Evolutionary conservation across 352 stramenopile genomes (phyloP).

Genomic region (Thalassiosira mediterranea): DNA sequence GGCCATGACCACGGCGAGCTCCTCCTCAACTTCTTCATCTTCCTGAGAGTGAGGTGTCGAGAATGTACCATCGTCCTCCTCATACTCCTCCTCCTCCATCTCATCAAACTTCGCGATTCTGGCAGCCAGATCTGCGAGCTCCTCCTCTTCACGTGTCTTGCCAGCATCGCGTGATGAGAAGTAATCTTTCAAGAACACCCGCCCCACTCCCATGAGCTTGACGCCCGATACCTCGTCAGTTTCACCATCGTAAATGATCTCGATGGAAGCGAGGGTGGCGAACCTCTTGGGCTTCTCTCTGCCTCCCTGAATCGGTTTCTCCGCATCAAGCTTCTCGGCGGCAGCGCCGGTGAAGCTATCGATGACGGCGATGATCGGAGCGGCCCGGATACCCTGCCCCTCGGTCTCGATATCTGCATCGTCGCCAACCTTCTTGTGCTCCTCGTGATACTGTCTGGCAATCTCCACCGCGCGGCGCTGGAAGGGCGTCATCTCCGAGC

Average conservation of each 20-base stretch:
- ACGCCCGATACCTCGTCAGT: slow-evolving; percentile 15
- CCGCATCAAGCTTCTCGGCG: background rate
- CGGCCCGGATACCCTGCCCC: slow-evolving; percentile 26
- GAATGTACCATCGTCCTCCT: slow-evolving; percentile 22
- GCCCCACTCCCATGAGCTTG: slow-evolving; percentile 59
- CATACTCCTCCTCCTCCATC: slow-evolving; percentile 1
- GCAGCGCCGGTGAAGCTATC: slow-evolving; percentile 40
- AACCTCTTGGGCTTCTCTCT: slow-evolving; percentile 22
- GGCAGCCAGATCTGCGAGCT: slow-evolving; percentile 15
- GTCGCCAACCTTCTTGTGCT: slow-evolving; percentile 7
- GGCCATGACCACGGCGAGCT: slow-evolving; percentile 61
- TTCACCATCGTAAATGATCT: slow-evolving; percentile 13
- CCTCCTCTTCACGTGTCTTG: slow-evolving; percentile 21
- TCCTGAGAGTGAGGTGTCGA: background rate
- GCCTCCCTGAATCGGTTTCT: background rate
- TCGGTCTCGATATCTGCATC: background rate
- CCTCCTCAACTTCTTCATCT: slow-evolving; percentile 19
- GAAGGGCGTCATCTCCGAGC: slow-evolving; percentile 23
- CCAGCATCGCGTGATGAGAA: slow-evolving; percentile 36
- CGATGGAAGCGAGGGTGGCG: slow-evolving; percentile 56
- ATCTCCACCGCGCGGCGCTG: slow-evolving; percentile 31
- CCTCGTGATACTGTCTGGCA: slow-evolving; percentile 18
- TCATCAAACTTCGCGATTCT: slow-evolving; percentile 13
- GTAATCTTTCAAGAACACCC: slow-evolving; percentile 53
- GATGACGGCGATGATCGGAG: slow-evolving; percentile 65